Conservation (phyloP, 2,329 filamentous ascomycete species). For the Epicoccum nigrum region DNA sequence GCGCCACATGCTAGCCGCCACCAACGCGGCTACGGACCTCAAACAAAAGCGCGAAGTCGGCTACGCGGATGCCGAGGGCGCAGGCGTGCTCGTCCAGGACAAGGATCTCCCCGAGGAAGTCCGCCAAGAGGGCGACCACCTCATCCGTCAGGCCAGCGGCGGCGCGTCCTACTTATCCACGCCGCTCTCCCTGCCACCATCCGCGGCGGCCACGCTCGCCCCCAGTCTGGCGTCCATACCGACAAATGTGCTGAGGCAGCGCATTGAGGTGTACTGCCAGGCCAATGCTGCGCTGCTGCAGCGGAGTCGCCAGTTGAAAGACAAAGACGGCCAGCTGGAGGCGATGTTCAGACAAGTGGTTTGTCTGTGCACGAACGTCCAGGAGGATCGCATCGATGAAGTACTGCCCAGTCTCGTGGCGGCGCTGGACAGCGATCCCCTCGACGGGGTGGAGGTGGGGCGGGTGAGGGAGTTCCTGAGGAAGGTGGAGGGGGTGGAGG, state of each 20-base stretch:
- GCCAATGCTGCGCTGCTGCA: slow-evolving; percentile 72
- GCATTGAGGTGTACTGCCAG: slow-evolving; percentile 71
- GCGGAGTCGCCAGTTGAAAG: slow-evolving; percentile 73
- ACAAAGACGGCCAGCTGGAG: slow-evolving; percentile 82
- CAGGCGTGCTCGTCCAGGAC: slow-evolving; percentile 35
- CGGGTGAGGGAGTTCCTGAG: slow-evolving; percentile 79
- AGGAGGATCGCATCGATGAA: slow-evolving; percentile 78
- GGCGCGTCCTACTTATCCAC: slow-evolving; percentile 39
- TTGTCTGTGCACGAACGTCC: slow-evolving; percentile 80
- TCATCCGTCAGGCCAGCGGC: slow-evolving; percentile 38
- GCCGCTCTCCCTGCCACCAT: slow-evolving; percentile 24
- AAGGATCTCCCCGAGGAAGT: slow-evolving; percentile 38
- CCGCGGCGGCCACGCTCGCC: slow-evolving; percentile 51
- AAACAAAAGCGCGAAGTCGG: slow-evolving; percentile 54
- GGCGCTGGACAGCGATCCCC: slow-evolving; percentile 84
- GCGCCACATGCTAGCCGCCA: slow-evolving; percentile 58
- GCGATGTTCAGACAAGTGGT: slow-evolving; percentile 89
- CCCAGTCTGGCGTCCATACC: slow-evolving; percentile 45
- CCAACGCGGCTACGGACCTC: slow-evolving; percentile 45
- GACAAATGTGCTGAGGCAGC: slow-evolving; percentile 61
- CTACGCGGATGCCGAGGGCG: slow-evolving; percentile 54
- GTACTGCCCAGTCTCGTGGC: slow-evolving; percentile 79
- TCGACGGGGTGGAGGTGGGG: slow-evolving; percentile 72
- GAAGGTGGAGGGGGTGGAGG: slow-evolving; percentile 70
- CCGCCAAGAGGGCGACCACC: slow-evolving; percentile 36